Evolutionary conservation across 306 rosid species (phyloP), one percentile per base, ranked within the genome.

Genomic region (Luffa aegyptiaca): DNA sequence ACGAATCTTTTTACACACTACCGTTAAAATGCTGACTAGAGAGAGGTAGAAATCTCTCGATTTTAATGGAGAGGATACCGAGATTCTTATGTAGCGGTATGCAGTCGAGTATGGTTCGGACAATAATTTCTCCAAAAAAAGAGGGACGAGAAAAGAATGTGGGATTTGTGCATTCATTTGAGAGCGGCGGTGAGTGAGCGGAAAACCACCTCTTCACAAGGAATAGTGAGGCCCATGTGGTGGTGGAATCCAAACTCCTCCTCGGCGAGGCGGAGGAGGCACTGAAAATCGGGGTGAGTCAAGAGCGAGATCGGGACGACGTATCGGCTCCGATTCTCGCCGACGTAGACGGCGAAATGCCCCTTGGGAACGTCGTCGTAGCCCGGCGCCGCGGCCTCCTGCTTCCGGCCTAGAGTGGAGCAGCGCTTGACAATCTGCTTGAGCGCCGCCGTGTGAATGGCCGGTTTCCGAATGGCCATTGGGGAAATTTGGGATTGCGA

Each of bases 221-320:
- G 98, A 80, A 95, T 92, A 0, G 97, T 90, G 79, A 93, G 90
- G 17, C 98, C 98, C 98, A 92, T 91, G 3, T 95, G 97, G 65
- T 92, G 98, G 83, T 87, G 91, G 46, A 92, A 95, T 0, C 98
- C 98, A 46, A 91, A 95, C 52, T 95, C 98, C 75, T 95, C 98
- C 80, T 95, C 98, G 5, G 98, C 97, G 82, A 83, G 95, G 36
- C 88, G 87, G 42, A 95, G 97, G 41, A 95, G 97, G 16, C 89
- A 86, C n/a, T 91, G 97, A 51, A 95, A 95, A 82, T 91, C 84
- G 0, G 97, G 97, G 75, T 91, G 96, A 77, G 93, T 86, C 52
- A 95, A 71, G 81, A 92, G 89, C 0, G 97, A 92, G 76, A 95
- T 95, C 1, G 98, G 97, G 3, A 95, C 97, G 76, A 95, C 89